These are phyloP conservation scores for Aspergillus ibericus DNA, from an alignment of 2,329 filamentous ascomycete species.

Conservation along the genomic window DNA sequence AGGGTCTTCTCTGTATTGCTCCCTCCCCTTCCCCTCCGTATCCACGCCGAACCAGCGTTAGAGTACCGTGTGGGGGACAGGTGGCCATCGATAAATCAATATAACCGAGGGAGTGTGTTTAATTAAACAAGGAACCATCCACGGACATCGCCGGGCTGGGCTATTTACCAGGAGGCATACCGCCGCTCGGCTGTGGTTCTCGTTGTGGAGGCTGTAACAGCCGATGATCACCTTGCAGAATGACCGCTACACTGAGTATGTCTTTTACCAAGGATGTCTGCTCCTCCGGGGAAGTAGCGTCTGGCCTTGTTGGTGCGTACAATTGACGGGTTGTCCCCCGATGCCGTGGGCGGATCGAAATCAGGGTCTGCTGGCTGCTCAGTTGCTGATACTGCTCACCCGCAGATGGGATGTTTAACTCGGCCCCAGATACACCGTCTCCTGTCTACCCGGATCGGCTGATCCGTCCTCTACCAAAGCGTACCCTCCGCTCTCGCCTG, in stretches of 20 bases:
- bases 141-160: conserved; percentile 8
- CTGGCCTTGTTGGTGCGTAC: conserved; percentile 14
- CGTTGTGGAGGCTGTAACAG: conserved; percentile 30
- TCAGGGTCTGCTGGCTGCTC: conserved; percentile 29
- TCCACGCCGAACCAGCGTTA: conserved; percentile 6
- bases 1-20: conserved; percentile 7
- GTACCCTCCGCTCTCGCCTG: conserved; percentile 81
- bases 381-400: conserved; percentile 40
- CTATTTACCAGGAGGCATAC: conserved; percentile 10
- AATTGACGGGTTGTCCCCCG: conserved; percentile 13
- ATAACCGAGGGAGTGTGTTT: conserved; percentile 10
- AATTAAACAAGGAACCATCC: neutral
- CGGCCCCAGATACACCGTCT: conserved; percentile 69
- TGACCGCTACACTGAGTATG: conserved; percentile 48
- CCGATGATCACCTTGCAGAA: conserved; percentile 35
- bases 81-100: conserved; percentile 12
- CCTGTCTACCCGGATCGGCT: conserved; percentile 83
- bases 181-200: conserved; percentile 30
- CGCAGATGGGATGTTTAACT: conserved; percentile 52
- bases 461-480: conserved; percentile 88
- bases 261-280: conserved; percentile 24
- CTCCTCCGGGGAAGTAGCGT: conserved; percentile 19
- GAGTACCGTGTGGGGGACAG: neutral
- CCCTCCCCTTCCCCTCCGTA: conserved; percentile 3
- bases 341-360: conserved; percentile 9